These are phyloP conservation scores for Albophoma yamanashiensis DNA, from an alignment of 2,329 filamentous ascomycete species.

Conservation along the genomic window DNA sequence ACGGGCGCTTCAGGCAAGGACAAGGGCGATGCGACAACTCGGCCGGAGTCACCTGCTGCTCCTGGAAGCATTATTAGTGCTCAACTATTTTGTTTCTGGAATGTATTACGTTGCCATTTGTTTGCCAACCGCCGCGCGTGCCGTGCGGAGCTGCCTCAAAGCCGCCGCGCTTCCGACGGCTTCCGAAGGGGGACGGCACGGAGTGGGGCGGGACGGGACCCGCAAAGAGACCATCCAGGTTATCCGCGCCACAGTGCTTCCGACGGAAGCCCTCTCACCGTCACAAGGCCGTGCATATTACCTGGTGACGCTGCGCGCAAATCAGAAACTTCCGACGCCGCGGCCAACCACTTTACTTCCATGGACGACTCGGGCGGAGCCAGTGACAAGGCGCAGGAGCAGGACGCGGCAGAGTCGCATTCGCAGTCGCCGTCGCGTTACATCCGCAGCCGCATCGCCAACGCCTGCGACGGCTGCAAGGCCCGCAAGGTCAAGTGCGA, in stretches of 20 bases:
- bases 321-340: neutral
- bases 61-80: neutral
- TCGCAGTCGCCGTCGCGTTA: neutral
- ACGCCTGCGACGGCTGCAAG: constrained; percentile 45
- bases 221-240: neutral
- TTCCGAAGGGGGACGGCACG: neutral
- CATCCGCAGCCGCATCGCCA: constrained; percentile 30
- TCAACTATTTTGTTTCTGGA: neutral
- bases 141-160: neutral
- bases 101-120: neutral
- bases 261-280: neutral
- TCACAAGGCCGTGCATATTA: neutral
- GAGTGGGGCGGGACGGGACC: neutral
- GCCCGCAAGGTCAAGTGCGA: constrained; percentile 45
- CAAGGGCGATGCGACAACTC: neutral
- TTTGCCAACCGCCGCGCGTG: neutral
- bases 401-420: neutral
- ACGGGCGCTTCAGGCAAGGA: neutral
- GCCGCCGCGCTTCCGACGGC: neutral
- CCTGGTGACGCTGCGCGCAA: neutral
- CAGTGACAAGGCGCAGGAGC: neutral
- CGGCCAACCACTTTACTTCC: neutral
- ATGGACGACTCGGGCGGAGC: neutral
- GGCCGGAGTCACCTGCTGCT: neutral
- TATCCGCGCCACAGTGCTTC: neutral